Evolutionary conservation across 1,139 yeast species (phyloP).

Genomic region (Geotrichum australiense): DNA sequence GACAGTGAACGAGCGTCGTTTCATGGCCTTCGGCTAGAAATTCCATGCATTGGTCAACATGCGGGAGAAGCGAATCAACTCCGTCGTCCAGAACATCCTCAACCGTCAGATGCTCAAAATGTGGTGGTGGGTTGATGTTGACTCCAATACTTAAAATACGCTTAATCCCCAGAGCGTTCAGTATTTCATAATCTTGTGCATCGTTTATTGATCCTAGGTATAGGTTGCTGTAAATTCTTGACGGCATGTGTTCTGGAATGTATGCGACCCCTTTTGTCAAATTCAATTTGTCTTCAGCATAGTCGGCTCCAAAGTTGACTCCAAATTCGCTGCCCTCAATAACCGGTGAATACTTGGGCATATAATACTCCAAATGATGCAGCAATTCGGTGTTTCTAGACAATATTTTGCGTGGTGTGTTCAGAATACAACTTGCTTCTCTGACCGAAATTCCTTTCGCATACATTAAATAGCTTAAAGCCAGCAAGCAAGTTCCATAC

Average conservation of each 20-base stretch:
- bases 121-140: background rate
- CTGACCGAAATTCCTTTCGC: slow-evolving; percentile 1
- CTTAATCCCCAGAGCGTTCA: slow-evolving; percentile 2
- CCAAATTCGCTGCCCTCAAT: slow-evolving; percentile 3
- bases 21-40: slow-evolving; percentile 1
- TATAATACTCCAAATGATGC: background rate
- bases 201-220: slow-evolving; percentile 5
- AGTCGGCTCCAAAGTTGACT: slow-evolving; percentile 4
- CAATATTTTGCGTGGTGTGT: slow-evolving; percentile 4
- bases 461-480: slow-evolving; percentile 7
- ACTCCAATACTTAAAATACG: slow-evolving; percentile 6
- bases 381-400: background rate
- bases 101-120: slow-evolving; percentile 3
- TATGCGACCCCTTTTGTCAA: background rate
- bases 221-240: background rate
- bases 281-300: slow-evolving; percentile 4
- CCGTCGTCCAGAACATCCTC: slow-evolving; percentile 10
- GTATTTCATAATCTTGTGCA: slow-evolving; percentile 2
- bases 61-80: slow-evolving; percentile 5
- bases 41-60: background rate
- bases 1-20: slow-evolving; percentile 7
- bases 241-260: slow-evolving; percentile 2
- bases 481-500: slow-evolving; percentile 2
- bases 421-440: background rate
- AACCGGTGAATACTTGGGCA: slow-evolving; percentile 5